Evolutionary conservation across 805 yeast species (phyloP).

Genomic region (Ogataea nakhonphanomensis): DNA sequence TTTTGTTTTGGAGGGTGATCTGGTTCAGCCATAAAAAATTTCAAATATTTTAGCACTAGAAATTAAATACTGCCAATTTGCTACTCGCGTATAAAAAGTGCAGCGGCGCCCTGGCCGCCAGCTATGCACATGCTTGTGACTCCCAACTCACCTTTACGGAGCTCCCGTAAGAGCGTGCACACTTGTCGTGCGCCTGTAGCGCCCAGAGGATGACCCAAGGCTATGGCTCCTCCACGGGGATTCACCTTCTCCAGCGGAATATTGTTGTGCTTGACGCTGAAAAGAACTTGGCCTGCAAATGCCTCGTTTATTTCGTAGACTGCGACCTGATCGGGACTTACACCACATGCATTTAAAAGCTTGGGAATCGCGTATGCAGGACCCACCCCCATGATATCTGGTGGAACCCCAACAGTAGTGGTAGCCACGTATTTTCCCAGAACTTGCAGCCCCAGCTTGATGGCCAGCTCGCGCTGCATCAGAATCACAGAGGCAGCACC

Average conservation of each 20-base stretch:
- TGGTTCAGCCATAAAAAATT: background rate
- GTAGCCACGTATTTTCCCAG: constrained; percentile 78
- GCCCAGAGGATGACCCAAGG: constrained; percentile 92
- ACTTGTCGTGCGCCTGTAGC: constrained; percentile 86
- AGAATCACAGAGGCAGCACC: constrained; percentile 91
- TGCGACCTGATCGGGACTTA: constrained; percentile 61
- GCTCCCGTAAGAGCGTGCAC: constrained; percentile 81
- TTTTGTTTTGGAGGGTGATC: background rate
- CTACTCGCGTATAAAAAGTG: constrained; percentile 76
- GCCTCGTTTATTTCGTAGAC: constrained; percentile 94
- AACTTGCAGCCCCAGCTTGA: constrained; percentile 64
- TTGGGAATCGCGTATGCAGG: constrained; percentile 95
- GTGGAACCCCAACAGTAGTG: constrained; percentile 88
- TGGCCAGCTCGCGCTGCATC: constrained; percentile 83
- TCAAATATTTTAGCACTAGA: background rate
- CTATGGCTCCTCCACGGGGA: constrained; percentile 96
- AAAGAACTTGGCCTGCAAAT: constrained; percentile 91
- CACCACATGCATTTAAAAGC: constrained; percentile 44
- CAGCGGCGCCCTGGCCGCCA: constrained; percentile 98
- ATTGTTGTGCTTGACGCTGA: constrained; percentile 60
- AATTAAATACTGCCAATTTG: constrained; percentile 1
- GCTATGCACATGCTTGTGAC: constrained; percentile 97
- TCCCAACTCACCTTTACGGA: constrained; percentile 78
- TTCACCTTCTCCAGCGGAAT: constrained; percentile 72
- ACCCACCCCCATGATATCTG: constrained; percentile 96